Evolutionary conservation across 768 basidiomycete species (phyloP).

Genomic region (Lentinula guzmanii): DNA sequence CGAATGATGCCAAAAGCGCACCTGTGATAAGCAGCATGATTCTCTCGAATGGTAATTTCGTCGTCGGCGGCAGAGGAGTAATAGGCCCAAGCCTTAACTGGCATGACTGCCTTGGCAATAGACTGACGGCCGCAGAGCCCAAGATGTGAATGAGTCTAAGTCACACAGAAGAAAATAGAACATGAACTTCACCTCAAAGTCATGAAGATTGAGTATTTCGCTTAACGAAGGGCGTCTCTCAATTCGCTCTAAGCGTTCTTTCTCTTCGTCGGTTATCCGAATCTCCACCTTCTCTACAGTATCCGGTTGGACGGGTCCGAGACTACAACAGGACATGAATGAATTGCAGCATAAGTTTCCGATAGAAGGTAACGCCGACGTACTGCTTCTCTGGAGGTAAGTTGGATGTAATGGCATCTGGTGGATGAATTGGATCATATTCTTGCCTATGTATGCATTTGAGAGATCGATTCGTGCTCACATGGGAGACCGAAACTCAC

Average conservation of each 20-base stretch:
- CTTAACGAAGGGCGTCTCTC: slow-evolving; percentile 63
- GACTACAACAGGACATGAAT: slow-evolving; percentile 24
- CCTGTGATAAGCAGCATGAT: slow-evolving; percentile 90
- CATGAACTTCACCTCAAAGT: slow-evolving; percentile 71
- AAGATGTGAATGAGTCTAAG: neutral
- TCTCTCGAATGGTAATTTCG: slow-evolving; percentile 86
- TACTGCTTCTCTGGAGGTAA: slow-evolving; percentile 84
- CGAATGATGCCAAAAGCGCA: slow-evolving; percentile 15
- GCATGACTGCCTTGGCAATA: slow-evolving; percentile 76
- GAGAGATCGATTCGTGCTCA: neutral
- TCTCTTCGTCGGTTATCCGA: slow-evolving; percentile 65
- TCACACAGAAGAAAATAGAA: neutral
- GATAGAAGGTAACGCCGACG: slow-evolving; percentile 11
- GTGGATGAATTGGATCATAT: slow-evolving; percentile 89
- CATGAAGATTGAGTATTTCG: slow-evolving; percentile 86
- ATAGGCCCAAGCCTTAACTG: slow-evolving; percentile 92
- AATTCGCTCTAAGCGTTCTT: slow-evolving; percentile 56
- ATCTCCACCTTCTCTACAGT: slow-evolving; percentile 62
- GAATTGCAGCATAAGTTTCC: neutral
- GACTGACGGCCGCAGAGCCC: slow-evolving; percentile 36
- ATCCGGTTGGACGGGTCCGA: slow-evolving; percentile 66
- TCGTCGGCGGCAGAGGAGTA: slow-evolving; percentile 97
- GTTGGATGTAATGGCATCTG: slow-evolving; percentile 69
- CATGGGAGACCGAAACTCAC: slow-evolving; percentile 32
- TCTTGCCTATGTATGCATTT: slow-evolving; percentile 43